phyloP scores from a whole-genome alignment of 2,329 filamentous ascomycete species.

The Xylaria sp. region DNA sequence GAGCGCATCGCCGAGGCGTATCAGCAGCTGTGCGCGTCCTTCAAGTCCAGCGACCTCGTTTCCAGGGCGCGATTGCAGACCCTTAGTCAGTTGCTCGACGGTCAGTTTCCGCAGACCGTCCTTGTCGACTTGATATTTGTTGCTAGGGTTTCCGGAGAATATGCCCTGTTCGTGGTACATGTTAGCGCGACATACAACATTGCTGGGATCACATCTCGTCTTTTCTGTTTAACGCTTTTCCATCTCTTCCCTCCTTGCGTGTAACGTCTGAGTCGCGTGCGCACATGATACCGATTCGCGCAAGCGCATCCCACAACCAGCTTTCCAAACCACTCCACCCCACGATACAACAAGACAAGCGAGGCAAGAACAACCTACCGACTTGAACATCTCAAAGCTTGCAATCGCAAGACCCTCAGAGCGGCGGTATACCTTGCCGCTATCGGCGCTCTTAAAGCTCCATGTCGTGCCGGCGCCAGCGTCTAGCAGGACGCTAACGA shows the following conservation, averaged over 20 bases:
- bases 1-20: constrained; percentile 79
- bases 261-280: too few species aligned
- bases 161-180: constrained; percentile 65
- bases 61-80: constrained; percentile 82
- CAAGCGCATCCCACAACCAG: background rate
- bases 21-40: constrained; percentile 82
- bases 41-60: constrained; percentile 89
- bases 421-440: constrained; percentile 81
- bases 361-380: constrained; percentile 46
- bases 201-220: background rate
- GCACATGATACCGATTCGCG: background rate
- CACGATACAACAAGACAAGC: background rate
- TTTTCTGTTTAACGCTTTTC: background rate
- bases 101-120: constrained; percentile 80
- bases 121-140: constrained; percentile 92
- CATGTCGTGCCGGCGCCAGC: constrained; percentile 90
- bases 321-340: background rate
- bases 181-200: background rate
- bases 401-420: constrained; percentile 73
- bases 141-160: constrained; percentile 83
- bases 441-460: constrained; percentile 93
- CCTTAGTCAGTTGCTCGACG: constrained; percentile 78
- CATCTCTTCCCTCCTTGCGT: background rate
- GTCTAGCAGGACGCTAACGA: constrained; percentile 83
- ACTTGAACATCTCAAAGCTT: constrained; percentile 91